Evolutionary conservation across 441 rosid species (phyloP).

Genomic region (Gossypium trilobum): DNA sequence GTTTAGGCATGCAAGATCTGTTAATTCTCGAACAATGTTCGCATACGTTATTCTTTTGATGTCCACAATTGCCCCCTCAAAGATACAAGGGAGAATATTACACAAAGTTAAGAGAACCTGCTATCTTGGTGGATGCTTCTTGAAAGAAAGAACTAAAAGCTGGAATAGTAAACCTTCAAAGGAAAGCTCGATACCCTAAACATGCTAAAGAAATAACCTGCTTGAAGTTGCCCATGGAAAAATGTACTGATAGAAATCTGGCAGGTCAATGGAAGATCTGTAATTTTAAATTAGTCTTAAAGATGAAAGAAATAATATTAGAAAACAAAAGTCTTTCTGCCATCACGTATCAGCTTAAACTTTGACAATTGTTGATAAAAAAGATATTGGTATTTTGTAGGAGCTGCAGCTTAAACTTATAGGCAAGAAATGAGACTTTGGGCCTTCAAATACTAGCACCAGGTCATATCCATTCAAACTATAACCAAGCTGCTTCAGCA

Average conservation of each 20-base stretch:
- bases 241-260: background rate
- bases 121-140: background rate
- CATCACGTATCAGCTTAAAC: background rate
- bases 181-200: background rate
- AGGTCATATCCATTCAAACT: background rate
- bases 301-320: background rate
- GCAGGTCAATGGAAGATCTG: background rate
- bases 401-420: background rate
- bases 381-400: background rate
- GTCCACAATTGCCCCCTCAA: background rate
- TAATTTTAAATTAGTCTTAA: background rate
- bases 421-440: background rate
- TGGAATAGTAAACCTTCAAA: background rate
- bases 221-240: background rate
- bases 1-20: background rate
- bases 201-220: background rate
- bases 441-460: background rate
- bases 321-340: background rate
- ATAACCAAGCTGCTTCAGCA: background rate
- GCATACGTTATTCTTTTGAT: background rate
- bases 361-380: background rate
- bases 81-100: slow-evolving; percentile 1
- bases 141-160: background rate
- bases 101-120: background rate
- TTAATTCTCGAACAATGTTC: background rate